Conservation (phyloP, 139 green algal species). For the Micromonas pusilla region DNA sequence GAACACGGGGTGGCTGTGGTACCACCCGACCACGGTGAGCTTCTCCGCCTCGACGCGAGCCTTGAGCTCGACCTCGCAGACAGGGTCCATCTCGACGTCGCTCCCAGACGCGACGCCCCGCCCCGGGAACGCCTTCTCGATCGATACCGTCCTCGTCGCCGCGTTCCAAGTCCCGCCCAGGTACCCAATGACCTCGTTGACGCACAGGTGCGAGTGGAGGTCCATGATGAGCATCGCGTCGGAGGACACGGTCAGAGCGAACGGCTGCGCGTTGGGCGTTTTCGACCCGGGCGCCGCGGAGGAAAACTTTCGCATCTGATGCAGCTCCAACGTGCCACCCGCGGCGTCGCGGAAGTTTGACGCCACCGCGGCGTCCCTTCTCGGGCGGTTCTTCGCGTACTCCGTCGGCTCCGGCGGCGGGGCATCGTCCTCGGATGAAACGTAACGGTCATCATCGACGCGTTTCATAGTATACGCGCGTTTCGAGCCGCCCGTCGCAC, state of each 20-base stretch:
- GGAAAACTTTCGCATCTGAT: not conserved
- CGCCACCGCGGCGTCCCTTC: constrained; percentile 15
- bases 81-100: constrained; percentile 58
- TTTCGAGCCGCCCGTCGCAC: too few species aligned
- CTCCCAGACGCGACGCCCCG: not conserved
- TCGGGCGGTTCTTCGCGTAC: constrained; percentile 32
- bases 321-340: not conserved
- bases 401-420: constrained; percentile 31
- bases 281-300: not conserved
- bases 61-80: constrained; percentile 54
- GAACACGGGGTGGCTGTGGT: constrained; percentile 77
- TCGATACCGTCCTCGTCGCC: not conserved
- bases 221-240: constrained; percentile 19
- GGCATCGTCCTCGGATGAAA: too few species aligned
- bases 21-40: constrained; percentile 61
- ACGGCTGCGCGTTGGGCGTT: constrained; percentile 14
- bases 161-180: constrained; percentile 25
- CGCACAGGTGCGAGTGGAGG: constrained; percentile 28
- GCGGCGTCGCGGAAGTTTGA: not conserved
- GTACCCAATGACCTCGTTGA: constrained; percentile 32
- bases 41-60: constrained; percentile 48
- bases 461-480: too few species aligned
- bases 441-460: too few species aligned
- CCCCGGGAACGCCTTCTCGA: not conserved
- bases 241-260: not conserved